Conservation (phyloP, 2,329 filamentous ascomycete species). For the Epichloe brachyelytri region DNA sequence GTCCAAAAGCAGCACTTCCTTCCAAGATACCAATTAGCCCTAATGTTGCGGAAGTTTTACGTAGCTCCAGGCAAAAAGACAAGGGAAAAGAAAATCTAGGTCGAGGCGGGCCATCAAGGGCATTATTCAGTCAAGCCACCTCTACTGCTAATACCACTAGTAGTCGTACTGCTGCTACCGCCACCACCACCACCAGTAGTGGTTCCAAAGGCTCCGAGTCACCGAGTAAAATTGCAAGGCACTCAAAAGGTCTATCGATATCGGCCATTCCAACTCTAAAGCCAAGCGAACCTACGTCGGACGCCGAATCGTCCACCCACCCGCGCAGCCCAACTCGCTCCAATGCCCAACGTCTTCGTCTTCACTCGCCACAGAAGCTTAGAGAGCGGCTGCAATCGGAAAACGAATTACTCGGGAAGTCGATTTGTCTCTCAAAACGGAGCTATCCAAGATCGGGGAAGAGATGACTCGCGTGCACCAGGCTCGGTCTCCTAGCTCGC, state of each 20-base stretch:
- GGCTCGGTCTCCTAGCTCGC: constrained; percentile 10
- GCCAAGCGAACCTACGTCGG: constrained; percentile 20
- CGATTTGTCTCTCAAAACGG: constrained; percentile 56
- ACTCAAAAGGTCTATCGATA: constrained; percentile 38
- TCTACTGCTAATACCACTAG: background rate
- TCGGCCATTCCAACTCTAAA: constrained; percentile 43
- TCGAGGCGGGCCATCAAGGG: constrained; percentile 9
- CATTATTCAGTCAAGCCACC: background rate
- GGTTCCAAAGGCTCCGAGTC: constrained; percentile 11
- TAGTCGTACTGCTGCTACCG: background rate
- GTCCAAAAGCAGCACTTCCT: constrained; percentile 29
- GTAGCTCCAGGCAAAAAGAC: constrained; percentile 34
- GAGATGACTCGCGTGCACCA: constrained; percentile 54
- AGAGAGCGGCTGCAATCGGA: constrained; percentile 78
- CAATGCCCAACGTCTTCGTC: constrained; percentile 42
- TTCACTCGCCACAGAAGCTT: constrained; percentile 61
- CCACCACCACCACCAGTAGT: background rate
- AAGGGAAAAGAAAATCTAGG: constrained; percentile 21
- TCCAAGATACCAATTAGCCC: constrained; percentile 43
- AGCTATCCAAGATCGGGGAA: constrained; percentile 67
- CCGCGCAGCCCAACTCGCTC: constrained; percentile 18
- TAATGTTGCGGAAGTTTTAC: constrained; percentile 22
- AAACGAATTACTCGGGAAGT: constrained; percentile 57
- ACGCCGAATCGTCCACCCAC: constrained; percentile 13
- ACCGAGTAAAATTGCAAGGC: constrained; percentile 19